phyloP scores from a whole-genome alignment of 305 asterid genomes.

The Vinca major region DNA sequence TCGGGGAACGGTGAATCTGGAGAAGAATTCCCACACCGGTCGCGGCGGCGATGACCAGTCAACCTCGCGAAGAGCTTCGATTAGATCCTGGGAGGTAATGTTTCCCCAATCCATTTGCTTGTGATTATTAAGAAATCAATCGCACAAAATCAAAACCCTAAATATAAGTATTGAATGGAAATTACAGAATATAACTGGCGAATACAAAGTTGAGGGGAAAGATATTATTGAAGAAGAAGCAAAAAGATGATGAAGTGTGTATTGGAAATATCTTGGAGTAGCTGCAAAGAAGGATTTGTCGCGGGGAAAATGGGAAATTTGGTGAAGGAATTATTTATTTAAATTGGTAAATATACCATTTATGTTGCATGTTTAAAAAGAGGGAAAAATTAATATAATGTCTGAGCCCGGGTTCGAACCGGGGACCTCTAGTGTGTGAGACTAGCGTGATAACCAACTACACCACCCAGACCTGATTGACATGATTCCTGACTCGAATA shows the following conservation, averaged over 20 bases:
- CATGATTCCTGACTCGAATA: no score
- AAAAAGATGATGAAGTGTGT: not conserved
- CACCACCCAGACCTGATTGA: slow-evolving; percentile 81
- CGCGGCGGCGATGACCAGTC: slow-evolving; percentile 97
- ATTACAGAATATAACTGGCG: not conserved
- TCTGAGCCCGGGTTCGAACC: slow-evolving; percentile 99
- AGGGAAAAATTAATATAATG: slow-evolving; percentile 10
- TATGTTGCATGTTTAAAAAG: no score
- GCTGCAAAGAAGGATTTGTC: not conserved
- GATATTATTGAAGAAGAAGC: not conserved
- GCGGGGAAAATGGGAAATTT: not conserved
- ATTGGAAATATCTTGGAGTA: not conserved
- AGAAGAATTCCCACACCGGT: slow-evolving; percentile 67
- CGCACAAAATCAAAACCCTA: slow-evolving; percentile 18
- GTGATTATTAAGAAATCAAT: not conserved
- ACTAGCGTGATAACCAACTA: slow-evolving; percentile 99
- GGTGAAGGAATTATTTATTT: not conserved
- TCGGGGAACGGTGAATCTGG: slow-evolving; percentile 83
- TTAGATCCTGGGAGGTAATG: slow-evolving; percentile 88
- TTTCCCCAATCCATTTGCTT: slow-evolving; percentile 81
- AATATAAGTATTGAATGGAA: not conserved
- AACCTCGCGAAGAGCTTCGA: slow-evolving; percentile 83
- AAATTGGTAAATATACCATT: no score
- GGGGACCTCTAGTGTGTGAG: slow-evolving; percentile 99
- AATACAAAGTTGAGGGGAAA: no score